Evolutionary conservation across 23 red algal genomes (phyloP).

Genomic region (Agarophyton chilense): DNA sequence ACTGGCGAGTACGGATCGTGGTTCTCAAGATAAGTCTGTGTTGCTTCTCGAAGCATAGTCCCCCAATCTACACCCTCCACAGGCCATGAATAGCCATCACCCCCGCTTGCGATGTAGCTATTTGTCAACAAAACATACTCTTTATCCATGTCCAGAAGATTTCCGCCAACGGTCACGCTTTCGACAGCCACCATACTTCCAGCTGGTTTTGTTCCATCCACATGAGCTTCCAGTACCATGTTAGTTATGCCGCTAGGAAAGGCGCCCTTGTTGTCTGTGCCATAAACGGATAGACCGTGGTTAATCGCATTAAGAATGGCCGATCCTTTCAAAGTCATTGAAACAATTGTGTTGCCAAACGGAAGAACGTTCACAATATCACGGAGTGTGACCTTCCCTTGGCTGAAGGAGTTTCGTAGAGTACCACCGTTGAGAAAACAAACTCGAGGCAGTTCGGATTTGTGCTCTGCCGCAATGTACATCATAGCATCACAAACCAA

Average conservation of each 20-base stretch:
- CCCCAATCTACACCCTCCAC: constrained; percentile 15
- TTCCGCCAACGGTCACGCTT: constrained; percentile 4
- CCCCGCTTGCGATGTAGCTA: constrained; percentile 30
- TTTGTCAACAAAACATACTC: constrained; percentile 41
- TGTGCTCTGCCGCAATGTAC: background rate
- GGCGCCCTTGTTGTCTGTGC: background rate
- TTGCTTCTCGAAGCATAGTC: constrained; percentile 44
- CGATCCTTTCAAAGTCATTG: constrained; percentile 30
- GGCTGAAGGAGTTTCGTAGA: constrained; percentile 12
- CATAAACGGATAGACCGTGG: constrained; percentile 9
- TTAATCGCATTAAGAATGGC: constrained; percentile 24
- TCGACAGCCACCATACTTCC: constrained; percentile 25
- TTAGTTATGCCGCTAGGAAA: constrained; percentile 8
- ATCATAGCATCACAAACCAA: constrained; percentile 61
- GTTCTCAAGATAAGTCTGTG: constrained; percentile 34
- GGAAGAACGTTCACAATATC: constrained; percentile 59
- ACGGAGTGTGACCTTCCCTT: constrained; percentile 39
- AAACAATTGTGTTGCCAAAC: constrained; percentile 48
- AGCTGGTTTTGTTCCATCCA: constrained; percentile 23
- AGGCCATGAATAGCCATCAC: constrained; percentile 47
- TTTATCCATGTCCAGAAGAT: background rate
- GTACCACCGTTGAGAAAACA: constrained; percentile 56
- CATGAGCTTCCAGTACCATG: constrained; percentile 16
- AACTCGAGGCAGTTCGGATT: constrained; percentile 3
- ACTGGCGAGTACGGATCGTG: constrained; percentile 48